A percentile compares a stretch with the other conserved stretches of the same genome.
phyloP scores from a whole-genome alignment of 78 protist genomes.

The Monosiga brevicollis region DNA sequence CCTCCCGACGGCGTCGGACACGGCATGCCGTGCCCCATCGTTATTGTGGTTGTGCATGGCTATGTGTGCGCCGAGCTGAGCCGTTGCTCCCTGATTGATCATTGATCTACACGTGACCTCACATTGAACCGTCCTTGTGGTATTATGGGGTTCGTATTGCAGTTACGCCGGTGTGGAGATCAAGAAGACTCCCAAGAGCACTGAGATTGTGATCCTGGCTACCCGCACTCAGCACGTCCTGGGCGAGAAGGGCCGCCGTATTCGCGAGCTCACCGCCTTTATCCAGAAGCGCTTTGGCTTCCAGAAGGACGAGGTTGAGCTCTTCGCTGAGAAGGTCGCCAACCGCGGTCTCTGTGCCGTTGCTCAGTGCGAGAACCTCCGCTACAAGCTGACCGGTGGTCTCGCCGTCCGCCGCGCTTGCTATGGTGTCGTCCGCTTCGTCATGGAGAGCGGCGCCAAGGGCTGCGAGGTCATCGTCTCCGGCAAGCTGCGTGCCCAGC shows the following conservation, averaged over 20 bases:
- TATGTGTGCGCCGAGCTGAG: no score
- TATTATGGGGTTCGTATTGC: no score
- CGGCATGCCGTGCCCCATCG: background rate
- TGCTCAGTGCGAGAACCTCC: slow-evolving; percentile 98
- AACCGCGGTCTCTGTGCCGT: slow-evolving; percentile 97
- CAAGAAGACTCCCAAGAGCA: slow-evolving; percentile 84
- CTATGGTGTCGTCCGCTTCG: slow-evolving; percentile 95
- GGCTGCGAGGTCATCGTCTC: slow-evolving; percentile 97
- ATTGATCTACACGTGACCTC: no score
- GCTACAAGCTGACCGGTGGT: slow-evolving; percentile 91
- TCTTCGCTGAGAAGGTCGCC: slow-evolving; percentile 90
- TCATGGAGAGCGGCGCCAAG: slow-evolving; percentile 96
- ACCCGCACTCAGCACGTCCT: slow-evolving; percentile 87
- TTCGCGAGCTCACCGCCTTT: slow-evolving; percentile 93
- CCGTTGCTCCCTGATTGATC: no score
- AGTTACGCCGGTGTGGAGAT: slow-evolving; percentile 92
- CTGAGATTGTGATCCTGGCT: slow-evolving; percentile 98
- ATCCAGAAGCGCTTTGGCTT: slow-evolving; percentile 96
- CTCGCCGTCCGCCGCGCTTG: slow-evolving; percentile 95
- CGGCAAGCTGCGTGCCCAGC: slow-evolving; percentile 97
- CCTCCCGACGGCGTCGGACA: no score
- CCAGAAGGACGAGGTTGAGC: slow-evolving; percentile 76
- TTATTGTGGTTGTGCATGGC: background rate
- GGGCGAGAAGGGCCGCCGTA: slow-evolving; percentile 95
- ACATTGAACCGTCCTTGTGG: no score